A percentile compares a stretch with the other conserved stretches of the same genome.
Conservation (phyloP, 352 stramenopile genomes). For the Globisporangium sylvaticum region DNA sequence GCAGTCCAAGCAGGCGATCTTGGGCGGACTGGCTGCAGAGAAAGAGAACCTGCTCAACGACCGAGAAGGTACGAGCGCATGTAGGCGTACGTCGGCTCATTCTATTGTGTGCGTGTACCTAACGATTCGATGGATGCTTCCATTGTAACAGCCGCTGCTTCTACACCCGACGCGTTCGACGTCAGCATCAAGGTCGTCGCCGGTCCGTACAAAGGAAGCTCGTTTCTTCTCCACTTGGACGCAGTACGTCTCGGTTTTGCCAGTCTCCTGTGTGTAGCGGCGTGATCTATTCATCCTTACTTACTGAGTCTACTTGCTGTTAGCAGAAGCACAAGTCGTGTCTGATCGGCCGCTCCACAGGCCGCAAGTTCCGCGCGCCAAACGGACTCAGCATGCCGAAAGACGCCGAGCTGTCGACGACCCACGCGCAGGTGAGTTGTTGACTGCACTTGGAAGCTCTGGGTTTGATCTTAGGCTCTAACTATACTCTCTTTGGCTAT, state of each 20-base stretch:
- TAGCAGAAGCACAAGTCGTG: constrained; percentile 51
- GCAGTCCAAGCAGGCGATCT: constrained; percentile 47
- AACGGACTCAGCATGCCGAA: constrained; percentile 74
- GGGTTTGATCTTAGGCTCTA: background rate
- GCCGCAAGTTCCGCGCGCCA: constrained; percentile 71
- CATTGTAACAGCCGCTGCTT: constrained; percentile 14
- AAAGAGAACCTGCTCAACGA: constrained; percentile 50
- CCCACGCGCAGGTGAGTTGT: constrained; percentile 55
- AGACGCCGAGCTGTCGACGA: constrained; percentile 80
- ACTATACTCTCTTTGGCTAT: background rate
- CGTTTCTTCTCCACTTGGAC: constrained; percentile 58
- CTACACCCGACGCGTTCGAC: constrained; percentile 38
- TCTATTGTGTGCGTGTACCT: background rate
- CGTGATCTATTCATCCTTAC: too few relatives aligned
- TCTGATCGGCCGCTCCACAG: constrained; percentile 73
- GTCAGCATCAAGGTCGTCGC: constrained; percentile 48
- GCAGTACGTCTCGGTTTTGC: constrained; percentile 23
- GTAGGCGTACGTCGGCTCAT: too few relatives aligned
- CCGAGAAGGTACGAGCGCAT: background rate
- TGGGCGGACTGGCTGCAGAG: constrained; percentile 51
- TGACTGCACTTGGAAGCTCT: background rate
- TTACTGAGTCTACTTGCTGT: too few relatives aligned
- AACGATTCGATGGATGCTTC: background rate
- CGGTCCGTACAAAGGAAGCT: constrained; percentile 58
- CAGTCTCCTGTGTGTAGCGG: background rate